Conservation (phyloP, 148 eudicot species). For the Arctostaphylos glauca region DNA sequence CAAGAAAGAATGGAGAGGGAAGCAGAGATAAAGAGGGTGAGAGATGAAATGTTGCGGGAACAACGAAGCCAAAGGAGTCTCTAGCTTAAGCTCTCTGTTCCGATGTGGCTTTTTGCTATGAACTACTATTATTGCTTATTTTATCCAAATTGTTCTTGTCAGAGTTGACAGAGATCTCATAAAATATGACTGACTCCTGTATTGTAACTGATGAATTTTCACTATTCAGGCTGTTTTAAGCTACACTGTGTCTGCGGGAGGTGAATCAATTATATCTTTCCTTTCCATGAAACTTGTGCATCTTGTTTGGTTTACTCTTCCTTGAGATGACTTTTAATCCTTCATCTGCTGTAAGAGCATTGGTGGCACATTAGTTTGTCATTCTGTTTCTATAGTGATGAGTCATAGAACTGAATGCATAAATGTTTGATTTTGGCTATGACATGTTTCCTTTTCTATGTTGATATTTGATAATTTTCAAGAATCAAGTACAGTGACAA, state of each 20-base stretch:
- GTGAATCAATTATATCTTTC: not conserved
- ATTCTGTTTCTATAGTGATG: not conserved
- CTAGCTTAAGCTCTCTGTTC: constrained; percentile 37
- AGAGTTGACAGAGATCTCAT: constrained; percentile 19
- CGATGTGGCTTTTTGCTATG: constrained; percentile 8
- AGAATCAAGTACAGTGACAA: not conserved
- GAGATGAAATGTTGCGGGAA: constrained; percentile 46
- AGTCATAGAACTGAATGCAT: not conserved
- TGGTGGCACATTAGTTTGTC: not conserved
- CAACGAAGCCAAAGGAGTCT: constrained; percentile 45
- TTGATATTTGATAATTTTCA: not conserved
- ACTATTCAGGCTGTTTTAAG: not conserved
- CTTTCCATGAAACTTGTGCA: not conserved
- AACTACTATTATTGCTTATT: constrained; percentile 18
- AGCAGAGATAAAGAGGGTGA: constrained; percentile 61
- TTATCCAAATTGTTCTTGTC: constrained; percentile 18
- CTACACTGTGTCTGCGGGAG: not conserved
- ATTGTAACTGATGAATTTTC: constrained; percentile 14
- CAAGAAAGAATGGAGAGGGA: constrained; percentile 70
- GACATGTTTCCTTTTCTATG: not conserved
- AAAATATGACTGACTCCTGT: constrained; percentile 20
- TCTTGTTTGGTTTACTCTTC: not conserved
- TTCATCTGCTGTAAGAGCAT: not conserved
- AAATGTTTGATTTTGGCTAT: not conserved
- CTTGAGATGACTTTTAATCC: not conserved